Evolutionary conservation across 228 moss, liverwort and hornwort genomes (phyloP).

Genomic region (Sphagnum fallax): DNA sequence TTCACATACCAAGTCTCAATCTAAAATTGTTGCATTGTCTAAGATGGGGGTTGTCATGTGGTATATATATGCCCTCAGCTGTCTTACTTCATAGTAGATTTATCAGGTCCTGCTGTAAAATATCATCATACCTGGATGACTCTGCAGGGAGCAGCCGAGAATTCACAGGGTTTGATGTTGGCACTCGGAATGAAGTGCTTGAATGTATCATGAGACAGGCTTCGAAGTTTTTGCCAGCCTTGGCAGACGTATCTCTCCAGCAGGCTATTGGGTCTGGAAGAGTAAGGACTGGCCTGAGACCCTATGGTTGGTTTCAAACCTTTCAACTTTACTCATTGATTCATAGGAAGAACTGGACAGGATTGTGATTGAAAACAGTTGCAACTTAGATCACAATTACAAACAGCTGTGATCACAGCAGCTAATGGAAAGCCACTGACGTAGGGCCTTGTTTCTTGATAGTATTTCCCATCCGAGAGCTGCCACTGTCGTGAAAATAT

Average conservation of each 20-base stretch:
- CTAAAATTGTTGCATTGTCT: too few relatives aligned
- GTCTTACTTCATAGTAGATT: too few relatives aligned
- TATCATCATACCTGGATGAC: not conserved
- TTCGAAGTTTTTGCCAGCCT: slow-evolving; percentile 51
- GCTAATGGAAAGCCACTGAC: too few relatives aligned
- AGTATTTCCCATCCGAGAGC: too few relatives aligned
- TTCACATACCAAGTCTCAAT: too few relatives aligned
- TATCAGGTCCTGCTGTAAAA: too few relatives aligned
- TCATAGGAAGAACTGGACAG: not conserved
- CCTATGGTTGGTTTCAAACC: slow-evolving; percentile 50
- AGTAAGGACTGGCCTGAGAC: slow-evolving; percentile 79
- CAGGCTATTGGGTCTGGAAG: slow-evolving; percentile 30
- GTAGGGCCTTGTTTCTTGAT: too few relatives aligned
- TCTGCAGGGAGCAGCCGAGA: slow-evolving; percentile 97
- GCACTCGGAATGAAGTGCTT: slow-evolving; percentile 36
- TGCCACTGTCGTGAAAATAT: too few relatives aligned
- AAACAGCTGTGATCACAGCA: too few relatives aligned
- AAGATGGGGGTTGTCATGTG: too few relatives aligned
- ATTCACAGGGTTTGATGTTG: slow-evolving; percentile 65
- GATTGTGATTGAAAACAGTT: not conserved
- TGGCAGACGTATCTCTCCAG: slow-evolving; percentile 35
- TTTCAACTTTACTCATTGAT: not conserved
- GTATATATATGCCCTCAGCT: too few relatives aligned
- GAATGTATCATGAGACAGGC: slow-evolving; percentile 67
- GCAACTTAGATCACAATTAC: not conserved